These are phyloP conservation scores for Aspergillus fumigatus DNA, from an alignment of 2,329 filamentous ascomycete genomes.

Conservation along the genomic window DNA sequence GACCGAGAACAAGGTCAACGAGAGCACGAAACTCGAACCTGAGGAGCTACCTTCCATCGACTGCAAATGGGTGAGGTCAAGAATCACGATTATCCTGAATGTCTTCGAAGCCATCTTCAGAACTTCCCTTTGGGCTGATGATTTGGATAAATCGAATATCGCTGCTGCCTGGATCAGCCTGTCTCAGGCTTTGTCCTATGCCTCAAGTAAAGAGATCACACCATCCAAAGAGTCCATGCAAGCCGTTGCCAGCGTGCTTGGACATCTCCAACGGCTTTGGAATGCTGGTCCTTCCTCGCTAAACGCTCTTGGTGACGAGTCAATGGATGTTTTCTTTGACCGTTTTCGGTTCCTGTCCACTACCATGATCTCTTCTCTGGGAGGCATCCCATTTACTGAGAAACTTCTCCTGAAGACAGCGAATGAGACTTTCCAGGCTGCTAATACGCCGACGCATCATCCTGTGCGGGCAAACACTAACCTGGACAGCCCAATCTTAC, in stretches of 20 bases:
- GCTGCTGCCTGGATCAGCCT: slow-evolving; percentile 60
- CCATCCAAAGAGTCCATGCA: slow-evolving; percentile 76
- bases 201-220: slow-evolving; percentile 80
- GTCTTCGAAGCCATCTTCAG: slow-evolving; percentile 53
- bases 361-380: slow-evolving; percentile 48
- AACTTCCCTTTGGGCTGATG: slow-evolving; percentile 45
- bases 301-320: slow-evolving; percentile 24
- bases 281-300: slow-evolving; percentile 44
- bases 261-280: slow-evolving; percentile 68
- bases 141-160: slow-evolving; percentile 41
- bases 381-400: slow-evolving; percentile 47
- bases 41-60: slow-evolving; percentile 83
- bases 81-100: slow-evolving; percentile 61
- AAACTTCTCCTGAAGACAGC: slow-evolving; percentile 51
- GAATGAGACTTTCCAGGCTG: slow-evolving; percentile 50
- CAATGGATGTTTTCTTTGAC: slow-evolving; percentile 39
- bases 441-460: slow-evolving; percentile 34
- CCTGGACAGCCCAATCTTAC: slow-evolving; percentile 34
- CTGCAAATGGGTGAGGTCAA: slow-evolving; percentile 78
- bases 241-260: slow-evolving; percentile 69
- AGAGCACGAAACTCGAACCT: slow-evolving; percentile 54
- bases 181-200: slow-evolving; percentile 55
- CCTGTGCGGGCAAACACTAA: slow-evolving; percentile 22
- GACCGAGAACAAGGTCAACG: slow-evolving; percentile 67
- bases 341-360: slow-evolving; percentile 50